Evolutionary conservation across 192 early-diverging fungal species (phyloP).

Genomic region (Coemansia nantahalensis): DNA sequence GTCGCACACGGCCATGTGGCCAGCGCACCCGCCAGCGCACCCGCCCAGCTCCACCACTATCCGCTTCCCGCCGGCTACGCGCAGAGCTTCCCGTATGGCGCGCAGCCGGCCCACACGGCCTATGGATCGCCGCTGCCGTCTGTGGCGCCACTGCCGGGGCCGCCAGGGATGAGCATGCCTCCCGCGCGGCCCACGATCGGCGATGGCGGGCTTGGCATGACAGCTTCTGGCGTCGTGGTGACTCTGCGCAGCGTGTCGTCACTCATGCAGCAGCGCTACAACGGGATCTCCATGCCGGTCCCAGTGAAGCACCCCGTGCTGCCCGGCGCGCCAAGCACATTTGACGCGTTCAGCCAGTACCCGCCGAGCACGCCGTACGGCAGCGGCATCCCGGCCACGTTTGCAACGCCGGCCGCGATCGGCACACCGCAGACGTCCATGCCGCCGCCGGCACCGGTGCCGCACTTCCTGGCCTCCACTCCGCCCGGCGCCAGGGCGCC

Average conservation of each 20-base stretch:
- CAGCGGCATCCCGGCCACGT: slow-evolving; percentile 3
- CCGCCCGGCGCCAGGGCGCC: no score
- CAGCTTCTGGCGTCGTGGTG: slow-evolving; percentile 1
- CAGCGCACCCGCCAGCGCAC: no score
- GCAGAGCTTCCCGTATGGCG: slow-evolving; percentile 17
- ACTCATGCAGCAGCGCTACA: slow-evolving; percentile 13
- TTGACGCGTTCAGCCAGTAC: slow-evolving; percentile 3
- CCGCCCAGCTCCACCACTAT: no score
- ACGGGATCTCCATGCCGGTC: slow-evolving; percentile 5
- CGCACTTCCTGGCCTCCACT: no score
- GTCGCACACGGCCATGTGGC: no score
- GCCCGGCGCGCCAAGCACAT: not conserved
- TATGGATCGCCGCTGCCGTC: slow-evolving; percentile 12
- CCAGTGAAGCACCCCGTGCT: slow-evolving; percentile 16
- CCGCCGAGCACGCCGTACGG: slow-evolving; percentile 1
- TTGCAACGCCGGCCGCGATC: not conserved
- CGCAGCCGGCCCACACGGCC: slow-evolving; percentile 25
- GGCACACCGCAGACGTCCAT: not conserved
- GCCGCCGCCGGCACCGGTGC: no score
- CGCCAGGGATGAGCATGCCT: not conserved
- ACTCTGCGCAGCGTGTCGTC: slow-evolving; percentile 12
- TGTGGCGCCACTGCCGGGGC: not conserved
- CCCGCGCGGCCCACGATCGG: not conserved
- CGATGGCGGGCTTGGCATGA: slow-evolving; percentile 15
- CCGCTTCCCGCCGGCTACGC: slow-evolving; percentile 18